Evolutionary conservation across 2,329 filamentous ascomycete species (phyloP), one percentile per base, ranked within the genome.

Genomic region (Epicoccum nigrum): DNA sequence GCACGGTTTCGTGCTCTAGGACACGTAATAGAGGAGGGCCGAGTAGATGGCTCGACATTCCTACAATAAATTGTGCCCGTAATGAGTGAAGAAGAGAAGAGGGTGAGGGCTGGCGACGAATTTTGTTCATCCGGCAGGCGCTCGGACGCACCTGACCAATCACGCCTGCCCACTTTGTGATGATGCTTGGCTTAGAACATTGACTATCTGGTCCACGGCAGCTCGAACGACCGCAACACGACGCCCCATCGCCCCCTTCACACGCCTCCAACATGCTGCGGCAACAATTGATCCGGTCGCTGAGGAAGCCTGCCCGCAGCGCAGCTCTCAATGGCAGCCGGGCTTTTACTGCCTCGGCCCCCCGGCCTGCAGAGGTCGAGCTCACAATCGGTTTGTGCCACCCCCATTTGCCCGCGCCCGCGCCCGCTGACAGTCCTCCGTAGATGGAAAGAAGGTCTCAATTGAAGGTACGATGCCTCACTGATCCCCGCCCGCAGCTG

Each of bases 391-490:
- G 90, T 95, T 79, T 71, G 85, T 77, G 64, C 68, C 69, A 72
- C 58, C 53, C 48, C 42, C 57, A 55, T 46, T 34, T 58, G 54
- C 53, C 43, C 44, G 39, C 55, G 25, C 33, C 42, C 34, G 59
- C 37, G 49, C 30, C 20, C 70, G 58, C 73, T 78, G 65, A 78
- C 67, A 30, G 58, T n/a, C 51, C 61, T 56, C 56, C 63, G 35
- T 72, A 92, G 93, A 99, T 85, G 94, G 93, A 74, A 96, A 96
- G 83, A 96, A 97, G 79, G 88, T 99, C 49, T 96, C 92, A 58
- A 92, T 99, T 75, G 92, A 97, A 89, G 91, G 92, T 96, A 87
- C 60, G 59, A 25, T 41, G 45, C 33, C 52, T 51, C 39, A 45
- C 28, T 20, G 21, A 19, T 25, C 17, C 32, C 48, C 27, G 47